phyloP scores from a whole-genome alignment of 345 rosid species.

The Boechera retrofracta region DNA sequence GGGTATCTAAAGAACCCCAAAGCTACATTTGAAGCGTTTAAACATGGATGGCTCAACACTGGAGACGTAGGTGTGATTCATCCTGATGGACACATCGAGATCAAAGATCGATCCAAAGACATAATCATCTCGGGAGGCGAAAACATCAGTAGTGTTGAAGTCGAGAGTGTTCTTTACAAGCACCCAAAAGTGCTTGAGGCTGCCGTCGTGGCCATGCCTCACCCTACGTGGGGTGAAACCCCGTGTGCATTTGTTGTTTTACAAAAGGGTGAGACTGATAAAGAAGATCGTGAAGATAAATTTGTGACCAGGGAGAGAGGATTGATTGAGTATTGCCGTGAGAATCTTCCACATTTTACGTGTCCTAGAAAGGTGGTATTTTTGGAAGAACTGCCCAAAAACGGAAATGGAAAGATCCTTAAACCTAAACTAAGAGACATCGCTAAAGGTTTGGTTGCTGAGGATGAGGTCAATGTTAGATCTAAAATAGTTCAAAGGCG shows the following conservation, averaged over 20 bases:
- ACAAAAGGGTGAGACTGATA: constrained; percentile 31
- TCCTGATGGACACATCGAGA: constrained; percentile 54
- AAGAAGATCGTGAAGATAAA: constrained; percentile 35
- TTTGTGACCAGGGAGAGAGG: constrained; percentile 41
- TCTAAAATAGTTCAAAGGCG: background rate
- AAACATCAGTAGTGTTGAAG: constrained; percentile 68
- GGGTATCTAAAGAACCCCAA: constrained; percentile 58
- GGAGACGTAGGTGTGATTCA: constrained; percentile 63
- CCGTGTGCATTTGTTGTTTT: constrained; percentile 59
- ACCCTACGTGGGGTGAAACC: constrained; percentile 61
- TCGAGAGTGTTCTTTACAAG: constrained; percentile 55
- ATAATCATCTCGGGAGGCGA: constrained; percentile 73
- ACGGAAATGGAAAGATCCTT: constrained; percentile 59
- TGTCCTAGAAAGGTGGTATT: constrained; percentile 60
- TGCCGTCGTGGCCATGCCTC: constrained; percentile 69
- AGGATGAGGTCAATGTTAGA: background rate
- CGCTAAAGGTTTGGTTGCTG: constrained; percentile 43
- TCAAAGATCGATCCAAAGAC: constrained; percentile 71
- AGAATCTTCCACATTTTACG: constrained; percentile 58
- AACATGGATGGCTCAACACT: constrained; percentile 65
- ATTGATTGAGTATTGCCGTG: constrained; percentile 51
- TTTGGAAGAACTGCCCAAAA: constrained; percentile 54
- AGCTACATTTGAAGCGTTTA: constrained; percentile 58
- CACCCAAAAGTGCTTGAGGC: constrained; percentile 56
- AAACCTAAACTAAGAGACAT: constrained; percentile 51